These are phyloP conservation scores for Leishmania arabica DNA, from an alignment of 208 protist genomes.

Conservation along the genomic window DNA sequence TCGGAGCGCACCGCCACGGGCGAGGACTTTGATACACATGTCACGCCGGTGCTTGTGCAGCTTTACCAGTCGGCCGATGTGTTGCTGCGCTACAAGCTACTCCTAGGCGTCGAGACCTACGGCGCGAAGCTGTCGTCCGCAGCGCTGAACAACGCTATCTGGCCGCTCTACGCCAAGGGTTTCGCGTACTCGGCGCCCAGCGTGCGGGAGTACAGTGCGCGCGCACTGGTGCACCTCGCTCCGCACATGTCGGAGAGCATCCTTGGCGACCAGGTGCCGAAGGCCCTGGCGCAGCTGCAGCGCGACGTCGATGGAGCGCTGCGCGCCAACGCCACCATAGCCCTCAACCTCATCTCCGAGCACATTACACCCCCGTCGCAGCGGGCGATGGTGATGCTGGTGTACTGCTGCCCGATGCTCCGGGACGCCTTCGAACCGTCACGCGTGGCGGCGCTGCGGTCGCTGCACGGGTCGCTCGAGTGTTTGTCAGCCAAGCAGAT, in stretches of 20 bases:
- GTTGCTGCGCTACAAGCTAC: constrained; percentile 66
- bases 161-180: constrained; percentile 68
- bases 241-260: constrained; percentile 45
- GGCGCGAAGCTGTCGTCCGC: constrained; percentile 36
- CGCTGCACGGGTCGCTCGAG: constrained; percentile 46
- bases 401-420: constrained; percentile 75
- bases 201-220: constrained; percentile 78
- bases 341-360: constrained; percentile 62
- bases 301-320: constrained; percentile 72
- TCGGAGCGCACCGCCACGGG: constrained; percentile 33
- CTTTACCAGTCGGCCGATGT: constrained; percentile 65
- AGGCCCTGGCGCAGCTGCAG: constrained; percentile 64
- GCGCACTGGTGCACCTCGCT: constrained; percentile 74
- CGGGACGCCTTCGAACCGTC: constrained; percentile 82
- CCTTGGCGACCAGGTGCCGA: constrained; percentile 62
- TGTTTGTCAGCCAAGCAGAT: constrained; percentile 45
- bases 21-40: constrained; percentile 53
- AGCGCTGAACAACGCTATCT: constrained; percentile 60
- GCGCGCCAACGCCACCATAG: constrained; percentile 90
- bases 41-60: constrained; percentile 61
- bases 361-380: constrained; percentile 41
- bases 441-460: constrained; percentile 61
- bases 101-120: constrained; percentile 60
- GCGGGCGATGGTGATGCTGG: constrained; percentile 56
- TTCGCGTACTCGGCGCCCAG: constrained; percentile 58